Percentiles rank a stretch among this genome's conserved stretches.
These are phyloP conservation scores for Cladophialophora psammophila DNA, from an alignment of 2,329 filamentous ascomycete species.

Conservation along the genomic window DNA sequence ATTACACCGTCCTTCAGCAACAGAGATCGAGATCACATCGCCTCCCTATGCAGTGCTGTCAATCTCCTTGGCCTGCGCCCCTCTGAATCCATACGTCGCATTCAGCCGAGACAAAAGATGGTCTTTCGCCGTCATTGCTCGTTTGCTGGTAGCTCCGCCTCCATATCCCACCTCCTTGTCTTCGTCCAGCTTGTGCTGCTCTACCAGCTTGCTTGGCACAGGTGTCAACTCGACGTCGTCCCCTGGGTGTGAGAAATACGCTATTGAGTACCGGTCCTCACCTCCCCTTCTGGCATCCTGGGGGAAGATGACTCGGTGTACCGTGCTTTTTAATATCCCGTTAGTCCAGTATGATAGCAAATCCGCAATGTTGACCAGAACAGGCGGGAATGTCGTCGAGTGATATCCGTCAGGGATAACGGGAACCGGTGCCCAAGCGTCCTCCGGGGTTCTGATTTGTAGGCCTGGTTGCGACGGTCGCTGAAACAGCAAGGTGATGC, in stretches of 20 bases:
- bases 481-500: slow-evolving; percentile 78
- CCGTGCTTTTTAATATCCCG: slow-evolving; percentile 82
- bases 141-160: slow-evolving; percentile 47
- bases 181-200: slow-evolving; percentile 43
- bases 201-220: slow-evolving; percentile 62
- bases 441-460: slow-evolving; percentile 73
- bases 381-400: slow-evolving; percentile 67
- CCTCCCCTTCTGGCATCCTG: slow-evolving; percentile 49
- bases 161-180: slow-evolving; percentile 53
- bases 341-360: slow-evolving; percentile 87
- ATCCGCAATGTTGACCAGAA: slow-evolving; percentile 75
- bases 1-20: neutral
- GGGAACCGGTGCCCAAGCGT: slow-evolving; percentile 70
- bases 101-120: slow-evolving; percentile 65
- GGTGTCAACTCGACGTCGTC: slow-evolving; percentile 61
- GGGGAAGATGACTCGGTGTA: slow-evolving; percentile 85
- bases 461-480: slow-evolving; percentile 83
- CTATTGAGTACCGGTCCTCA: slow-evolving; percentile 64
- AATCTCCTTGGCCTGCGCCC: slow-evolving; percentile 31
- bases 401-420: slow-evolving; percentile 65
- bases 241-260: slow-evolving; percentile 70
- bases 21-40: neutral
- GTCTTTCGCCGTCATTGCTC: slow-evolving; percentile 63
- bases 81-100: slow-evolving; percentile 62
- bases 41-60: slow-evolving; percentile 1